Base-by-base conservation (phyloP, 768 basidiomycete genomes). In the Sutorius australiensis region DNA sequence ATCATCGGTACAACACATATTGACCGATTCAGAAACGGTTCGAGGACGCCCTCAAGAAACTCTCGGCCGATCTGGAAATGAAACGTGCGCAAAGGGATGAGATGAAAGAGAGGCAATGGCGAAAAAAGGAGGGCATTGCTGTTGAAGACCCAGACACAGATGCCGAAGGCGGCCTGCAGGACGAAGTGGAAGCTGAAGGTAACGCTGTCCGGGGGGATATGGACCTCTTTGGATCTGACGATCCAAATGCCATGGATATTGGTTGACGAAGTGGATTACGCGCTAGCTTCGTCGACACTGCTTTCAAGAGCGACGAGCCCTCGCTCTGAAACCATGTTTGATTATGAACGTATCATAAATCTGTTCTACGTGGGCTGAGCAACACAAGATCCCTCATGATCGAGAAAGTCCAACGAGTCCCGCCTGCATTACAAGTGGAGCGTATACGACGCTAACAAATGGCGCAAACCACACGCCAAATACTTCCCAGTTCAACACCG, bases 11-110 rank as follows among this genome's bases (percentile, higher is more conserved):
- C 19, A 7, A 8, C 14, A 17, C 17, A 47, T 8, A 34, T 16
- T 55, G 12, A 62, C 2, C 32, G 34, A 21, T 30, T 17, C 61
- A 94, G 87, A 88, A 87, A 81, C 93, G 93, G 33, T 95, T 95
- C 70, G 92, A 95, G 67, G 94, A 95, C 66, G 87, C 89, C 16
- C 70, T 95, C 62, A 90, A 86, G 75, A 97, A 95, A 70, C 77
- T 97, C 44, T 80, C 84, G 11, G 81, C 83, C 33, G 93, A 97
- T 65, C 74, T 95, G 30, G 93, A 95, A 58, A 84, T 86, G 80
- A 95, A 94, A 66, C 72, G 79, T 10, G 79, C 79, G 1, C 91
- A 92, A 65, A 78, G 86, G 51, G 90, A 92, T 58, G 88, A 87
- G 61, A 72, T 92, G 67, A 84, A 82, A 61, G 89, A 92, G 71